phyloP scores from a whole-genome alignment of 345 rosid genomes.

The Moricandia moricandioides region DNA sequence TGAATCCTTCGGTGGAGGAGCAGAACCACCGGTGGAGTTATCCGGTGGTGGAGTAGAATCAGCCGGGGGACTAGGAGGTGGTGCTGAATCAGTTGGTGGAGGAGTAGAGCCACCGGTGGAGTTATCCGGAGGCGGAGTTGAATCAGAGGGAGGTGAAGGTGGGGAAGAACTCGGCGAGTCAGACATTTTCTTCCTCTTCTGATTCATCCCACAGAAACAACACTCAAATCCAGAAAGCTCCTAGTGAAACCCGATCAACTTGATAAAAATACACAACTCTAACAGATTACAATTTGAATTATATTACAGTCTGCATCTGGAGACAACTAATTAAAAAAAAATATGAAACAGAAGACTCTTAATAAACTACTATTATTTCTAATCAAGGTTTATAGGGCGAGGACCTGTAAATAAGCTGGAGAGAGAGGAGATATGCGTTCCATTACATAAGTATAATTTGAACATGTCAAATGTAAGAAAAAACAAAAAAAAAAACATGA shows the following conservation, averaged over 20 bases:
- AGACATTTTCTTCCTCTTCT: constrained; percentile 35
- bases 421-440: constrained; percentile 26
- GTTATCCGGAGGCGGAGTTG: constrained; percentile 18
- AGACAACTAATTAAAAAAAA: constrained; percentile 22
- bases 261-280: constrained; percentile 4
- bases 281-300: not conserved
- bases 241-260: not conserved
- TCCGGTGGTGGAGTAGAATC: constrained; percentile 21
- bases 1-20: constrained; percentile 29
- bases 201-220: not conserved
- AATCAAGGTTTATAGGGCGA: not conserved
- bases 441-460: constrained; percentile 20
- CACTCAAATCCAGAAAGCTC: not conserved
- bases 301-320: constrained; percentile 4
- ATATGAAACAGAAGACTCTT: not conserved
- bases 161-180: constrained; percentile 41
- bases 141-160: constrained; percentile 21
- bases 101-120: constrained; percentile 19
- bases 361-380: not conserved
- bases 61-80: constrained; percentile 36
- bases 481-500: not conserved
- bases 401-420: constrained; percentile 26
- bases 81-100: constrained; percentile 25
- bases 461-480: constrained; percentile 11
- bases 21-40: constrained; percentile 9